Base-by-base conservation (phyloP, 352 stramenopile species). In the Pelagophyceae sp. region DNA sequence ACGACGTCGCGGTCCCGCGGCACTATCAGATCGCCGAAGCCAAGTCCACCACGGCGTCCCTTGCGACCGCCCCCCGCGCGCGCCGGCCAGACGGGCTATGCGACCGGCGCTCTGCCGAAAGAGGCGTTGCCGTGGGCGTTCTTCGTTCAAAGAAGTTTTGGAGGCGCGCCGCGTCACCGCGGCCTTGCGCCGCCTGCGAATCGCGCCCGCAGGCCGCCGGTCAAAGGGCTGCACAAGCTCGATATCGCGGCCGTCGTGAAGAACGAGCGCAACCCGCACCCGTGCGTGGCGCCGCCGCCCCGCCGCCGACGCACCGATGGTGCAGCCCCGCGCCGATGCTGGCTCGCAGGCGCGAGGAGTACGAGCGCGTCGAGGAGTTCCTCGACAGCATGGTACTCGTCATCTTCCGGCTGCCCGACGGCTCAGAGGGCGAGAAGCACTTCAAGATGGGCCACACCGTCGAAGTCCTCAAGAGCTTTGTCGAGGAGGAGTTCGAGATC, bases 391-490 rank as follows among this genome's bases (percentile, higher is more conserved):
- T 65, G 37, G 72, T 76, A n/a, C 63, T 63, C 45, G 77, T 80
- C 11, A 33, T 65, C 27, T 80, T 80, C 37, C 65, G 72, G 35
- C 72, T 80, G 5, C 71, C 77, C n/a, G 77, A 80, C 72, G 71
- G 71, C 3, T 72, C 38, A 61, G 63, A 78, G 35, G 61, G 71
- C 32, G 77, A 80, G 64, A 70, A 51, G 25, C 15, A 15, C 50
- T 80, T 80, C 32, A 60, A 74, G n/a, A 75, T 78, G 71, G 77
- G 77, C 15, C 77, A 80, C 38, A 80, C 77, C 0, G 77, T 80
- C 32, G 71, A 80, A 58, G 71, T 80, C 0, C 67, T 80, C 61
- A 80, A 80, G 72, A 35, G 50, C 27, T 76, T 72, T 31, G 54
- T 80, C n/a, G 60, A 75, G 58, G 31, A 75, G 29, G 77, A 80